Percentiles rank a stretch among this genome's conserved stretches.
These are phyloP conservation scores for Betula pendula DNA, from an alignment of 306 rosid genomes.

Conservation along the genomic window DNA sequence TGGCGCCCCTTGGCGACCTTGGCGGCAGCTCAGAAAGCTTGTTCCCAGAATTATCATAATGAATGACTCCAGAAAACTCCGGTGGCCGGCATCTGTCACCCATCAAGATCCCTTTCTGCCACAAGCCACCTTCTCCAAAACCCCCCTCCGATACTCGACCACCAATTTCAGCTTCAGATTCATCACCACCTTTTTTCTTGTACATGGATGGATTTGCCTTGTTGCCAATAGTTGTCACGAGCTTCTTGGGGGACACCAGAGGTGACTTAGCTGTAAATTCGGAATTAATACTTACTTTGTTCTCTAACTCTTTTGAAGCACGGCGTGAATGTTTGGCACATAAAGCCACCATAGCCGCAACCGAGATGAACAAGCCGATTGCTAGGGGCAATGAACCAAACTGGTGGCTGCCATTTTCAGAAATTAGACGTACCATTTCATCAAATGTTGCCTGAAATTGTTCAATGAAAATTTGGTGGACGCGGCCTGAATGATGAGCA, in stretches of 20 bases:
- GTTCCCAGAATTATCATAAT: constrained; percentile 43
- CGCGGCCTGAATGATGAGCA: not conserved
- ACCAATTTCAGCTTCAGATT: not conserved
- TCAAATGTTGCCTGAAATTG: not conserved
- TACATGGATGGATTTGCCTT: constrained; percentile 15
- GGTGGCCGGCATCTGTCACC: constrained; percentile 50
- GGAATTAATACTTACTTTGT: no score
- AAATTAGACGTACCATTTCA: constrained; percentile 21
- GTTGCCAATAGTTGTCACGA: constrained; percentile 21
- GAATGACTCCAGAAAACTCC: constrained; percentile 44
- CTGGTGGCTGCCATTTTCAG: not conserved
- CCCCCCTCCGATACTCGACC: not conserved
- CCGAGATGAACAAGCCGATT: constrained; percentile 17
- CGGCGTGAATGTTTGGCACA: constrained; percentile 22
- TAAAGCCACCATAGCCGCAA: constrained; percentile 23
- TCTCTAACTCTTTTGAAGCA: no score
- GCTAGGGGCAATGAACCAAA: not conserved
- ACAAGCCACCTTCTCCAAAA: constrained; percentile 35
- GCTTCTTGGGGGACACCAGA: constrained; percentile 6
- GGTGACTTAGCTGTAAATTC: not conserved
- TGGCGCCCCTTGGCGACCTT: constrained; percentile 41
- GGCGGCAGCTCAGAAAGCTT: constrained; percentile 34
- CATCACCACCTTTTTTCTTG: constrained; percentile 13
- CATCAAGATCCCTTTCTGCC: constrained; percentile 50
- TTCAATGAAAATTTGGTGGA: not conserved